Percentiles rank a stretch among this genome's conserved stretches.
Evolutionary conservation across 345 rosid species (phyloP).

Genomic region (Garcia nutans): DNA sequence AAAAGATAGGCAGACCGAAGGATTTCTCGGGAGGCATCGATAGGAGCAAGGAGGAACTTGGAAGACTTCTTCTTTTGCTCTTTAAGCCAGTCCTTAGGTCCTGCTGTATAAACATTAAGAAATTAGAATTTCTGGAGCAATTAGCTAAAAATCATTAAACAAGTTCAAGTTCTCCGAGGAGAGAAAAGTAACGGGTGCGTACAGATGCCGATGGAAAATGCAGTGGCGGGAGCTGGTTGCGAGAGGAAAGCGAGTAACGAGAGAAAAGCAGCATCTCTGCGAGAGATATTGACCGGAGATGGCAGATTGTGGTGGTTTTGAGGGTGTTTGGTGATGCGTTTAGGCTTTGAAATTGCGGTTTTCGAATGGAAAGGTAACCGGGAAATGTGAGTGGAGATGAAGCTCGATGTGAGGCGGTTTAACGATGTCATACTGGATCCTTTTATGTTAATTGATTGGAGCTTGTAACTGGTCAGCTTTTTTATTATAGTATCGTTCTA

Average conservation of each 20-base stretch:
- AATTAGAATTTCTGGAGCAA: conserved; percentile 13
- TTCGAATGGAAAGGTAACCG: conserved; percentile 28
- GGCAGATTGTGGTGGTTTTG: not conserved
- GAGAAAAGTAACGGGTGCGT: conserved; percentile 20
- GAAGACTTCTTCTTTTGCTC: conserved; percentile 90
- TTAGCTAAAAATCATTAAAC: not conserved
- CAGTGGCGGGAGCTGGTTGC: conserved; percentile 46
- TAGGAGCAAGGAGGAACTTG: conserved; percentile 79
- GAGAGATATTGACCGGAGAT: conserved; percentile 33
- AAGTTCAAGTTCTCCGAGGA: not conserved
- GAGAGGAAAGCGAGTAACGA: conserved; percentile 47
- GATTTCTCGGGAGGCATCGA: conserved; percentile 79
- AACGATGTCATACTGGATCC: not conserved
- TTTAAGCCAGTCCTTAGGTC: conserved; percentile 98
- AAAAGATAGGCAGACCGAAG: conserved; percentile 69
- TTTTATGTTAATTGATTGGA: too few relatives aligned
- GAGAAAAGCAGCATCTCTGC: conserved; percentile 50
- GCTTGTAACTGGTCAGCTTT: not conserved
- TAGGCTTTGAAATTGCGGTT: conserved; percentile 23
- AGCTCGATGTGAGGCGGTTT: not conserved
- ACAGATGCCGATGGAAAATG: conserved; percentile 86
- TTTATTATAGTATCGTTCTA: not conserved
- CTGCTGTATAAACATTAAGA: conserved; percentile 54
- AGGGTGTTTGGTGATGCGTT: conserved; percentile 16
- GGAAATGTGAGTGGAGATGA: conserved; percentile 21